Conservation (phyloP, 805 yeast genomes). For the Saccharomyces mikatae region DNA sequence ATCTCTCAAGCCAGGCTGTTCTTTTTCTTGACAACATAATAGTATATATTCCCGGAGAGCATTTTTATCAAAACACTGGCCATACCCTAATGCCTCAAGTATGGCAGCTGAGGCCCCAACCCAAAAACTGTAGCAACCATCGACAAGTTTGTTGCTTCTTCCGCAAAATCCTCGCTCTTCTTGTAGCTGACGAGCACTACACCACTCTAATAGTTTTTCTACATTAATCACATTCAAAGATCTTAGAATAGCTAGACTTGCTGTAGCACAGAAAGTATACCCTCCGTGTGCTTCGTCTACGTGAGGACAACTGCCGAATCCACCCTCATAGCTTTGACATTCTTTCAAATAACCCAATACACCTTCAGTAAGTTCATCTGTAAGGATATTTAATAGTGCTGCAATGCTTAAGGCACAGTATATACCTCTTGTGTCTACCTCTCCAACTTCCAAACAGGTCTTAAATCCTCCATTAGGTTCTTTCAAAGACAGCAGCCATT, state of each 20-base stretch:
- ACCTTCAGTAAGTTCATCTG: constrained; percentile 48
- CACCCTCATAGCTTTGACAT: constrained; percentile 94
- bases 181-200: constrained; percentile 53
- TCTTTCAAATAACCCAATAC: constrained; percentile 50
- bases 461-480: constrained; percentile 63
- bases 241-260: constrained; percentile 44
- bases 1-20: constrained; percentile 72
- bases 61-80: constrained; percentile 40
- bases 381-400: constrained; percentile 51
- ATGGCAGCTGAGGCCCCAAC: constrained; percentile 74
- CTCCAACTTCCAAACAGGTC: constrained; percentile 46
- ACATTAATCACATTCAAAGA: constrained; percentile 40
- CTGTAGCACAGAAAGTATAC: constrained; percentile 84
- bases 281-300: constrained; percentile 95
- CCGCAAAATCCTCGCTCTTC: constrained; percentile 88
- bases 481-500: constrained; percentile 62
- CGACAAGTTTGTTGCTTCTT: constrained; percentile 86
- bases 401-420: constrained; percentile 81
- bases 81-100: constrained; percentile 25
- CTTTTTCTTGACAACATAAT: constrained; percentile 59
- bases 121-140: constrained; percentile 96
- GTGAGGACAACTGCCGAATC: constrained; percentile 73
- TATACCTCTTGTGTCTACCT: constrained; percentile 73
- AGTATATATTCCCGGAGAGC: constrained; percentile 59
- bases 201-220: constrained; percentile 55